Base-by-base conservation (phyloP, 2,329 filamentous ascomycete genomes). In the Paraphaeosphaeria sporulosa region DNA sequence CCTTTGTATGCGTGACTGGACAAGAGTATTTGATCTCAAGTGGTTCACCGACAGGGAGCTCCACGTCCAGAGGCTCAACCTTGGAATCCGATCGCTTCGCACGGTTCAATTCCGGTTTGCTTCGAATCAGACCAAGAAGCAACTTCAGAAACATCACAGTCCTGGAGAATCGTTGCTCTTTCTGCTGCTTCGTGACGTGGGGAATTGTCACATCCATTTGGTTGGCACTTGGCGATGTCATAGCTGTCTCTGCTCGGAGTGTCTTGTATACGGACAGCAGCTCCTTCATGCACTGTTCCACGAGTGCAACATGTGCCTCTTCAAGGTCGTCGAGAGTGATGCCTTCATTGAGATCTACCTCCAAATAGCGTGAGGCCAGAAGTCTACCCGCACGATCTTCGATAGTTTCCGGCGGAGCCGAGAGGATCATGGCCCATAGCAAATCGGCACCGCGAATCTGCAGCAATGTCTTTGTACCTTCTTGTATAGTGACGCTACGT, bases 381-480 rank as follows among this genome's bases (percentile, higher is more conserved):
- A 88, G 87, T 53, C 83, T 83, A 32, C 90, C 93, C 1, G 92
- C 90, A 55, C 83, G 79, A 21, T 85, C 83, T 65, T 92, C 91
- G 50, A 96, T 88, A 0, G 83, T 85, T 40, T 85, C 81, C 40
- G 86, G 81, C 5, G 88, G 87, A 1, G 91, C 88, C 17, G 86
- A 89, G 55, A 96, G 80, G 36, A 94, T 87, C 68, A 97, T 87
- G 25, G 88, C 87, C 94, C 94, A 97, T n/a, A 97, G 81, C 59
- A 93, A 85, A 67, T 95, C 90, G 63, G 82, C 81, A 7, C 83
- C 82, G 4, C 82, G 85, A 62, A 81, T 84, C 65, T 84, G 80
- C 30, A 86, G 72, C 12, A 82, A 78, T 17, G 54, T 61, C 12
- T 64, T 63, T 10, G 64, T 64, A 3, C 70, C 66, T 43, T 65